phyloP scores from a whole-genome alignment of 768 basidiomycete genomes.

The Clathrus columnatus region DNA sequence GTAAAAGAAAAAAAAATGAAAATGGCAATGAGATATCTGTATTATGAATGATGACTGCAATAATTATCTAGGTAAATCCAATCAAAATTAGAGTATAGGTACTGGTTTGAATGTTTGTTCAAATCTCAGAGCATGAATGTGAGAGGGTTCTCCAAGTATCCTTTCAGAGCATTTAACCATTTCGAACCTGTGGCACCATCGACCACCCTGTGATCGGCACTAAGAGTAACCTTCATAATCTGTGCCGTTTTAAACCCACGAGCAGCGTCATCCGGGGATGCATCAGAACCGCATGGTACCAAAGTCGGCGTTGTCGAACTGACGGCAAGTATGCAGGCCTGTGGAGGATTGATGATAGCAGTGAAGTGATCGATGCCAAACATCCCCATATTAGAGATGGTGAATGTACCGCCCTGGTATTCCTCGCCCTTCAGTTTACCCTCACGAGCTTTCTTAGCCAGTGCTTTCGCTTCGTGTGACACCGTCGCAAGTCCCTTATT shows the following conservation, averaged over 20 bases:
- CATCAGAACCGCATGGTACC: slow-evolving; percentile 36
- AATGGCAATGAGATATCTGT: too few relatives aligned
- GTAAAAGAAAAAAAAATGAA: too few relatives aligned
- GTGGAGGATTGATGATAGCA: slow-evolving; percentile 98
- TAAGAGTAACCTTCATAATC: slow-evolving; percentile 93
- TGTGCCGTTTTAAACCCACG: slow-evolving; percentile 91
- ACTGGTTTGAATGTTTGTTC: slow-evolving; percentile 9
- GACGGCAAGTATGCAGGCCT: slow-evolving; percentile 95
- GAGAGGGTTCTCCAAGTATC: slow-evolving; percentile 92
- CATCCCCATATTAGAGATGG: slow-evolving; percentile 99
- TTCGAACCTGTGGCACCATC: slow-evolving; percentile 93
- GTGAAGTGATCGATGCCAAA: slow-evolving; percentile 92
- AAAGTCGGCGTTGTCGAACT: slow-evolving; percentile 82
- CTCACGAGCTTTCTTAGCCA: slow-evolving; percentile 94
- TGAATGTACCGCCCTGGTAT: slow-evolving; percentile 99
- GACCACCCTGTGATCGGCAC: slow-evolving; percentile 90
- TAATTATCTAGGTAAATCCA: too few relatives aligned
- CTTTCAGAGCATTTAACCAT: slow-evolving; percentile 91
- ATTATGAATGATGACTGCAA: too few relatives aligned
- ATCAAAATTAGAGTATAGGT: slow-evolving; percentile 4
- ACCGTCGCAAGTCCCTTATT: slow-evolving; percentile 89
- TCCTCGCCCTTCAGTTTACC: slow-evolving; percentile 92
- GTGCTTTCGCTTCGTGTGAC: slow-evolving; percentile 82
- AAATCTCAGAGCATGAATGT: slow-evolving; percentile 91
- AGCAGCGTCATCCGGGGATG: slow-evolving; percentile 67